Conservation (phyloP, 805 yeast species). For the Cyberlindnera lachancei region DNA sequence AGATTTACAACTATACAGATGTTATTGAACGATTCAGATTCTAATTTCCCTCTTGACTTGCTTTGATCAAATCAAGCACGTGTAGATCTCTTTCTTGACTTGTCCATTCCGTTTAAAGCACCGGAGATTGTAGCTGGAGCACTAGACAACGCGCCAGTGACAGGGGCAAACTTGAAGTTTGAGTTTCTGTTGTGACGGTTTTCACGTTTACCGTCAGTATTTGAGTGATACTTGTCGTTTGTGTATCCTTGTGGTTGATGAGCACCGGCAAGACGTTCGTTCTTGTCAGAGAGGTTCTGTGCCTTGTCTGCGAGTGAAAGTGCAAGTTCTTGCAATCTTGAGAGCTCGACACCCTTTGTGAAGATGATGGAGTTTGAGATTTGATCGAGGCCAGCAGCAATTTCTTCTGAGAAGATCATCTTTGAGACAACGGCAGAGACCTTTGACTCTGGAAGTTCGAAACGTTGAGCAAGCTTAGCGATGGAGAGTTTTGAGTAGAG, state of each 20-base stretch:
- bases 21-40: no score
- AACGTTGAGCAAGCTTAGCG: constrained; percentile 53
- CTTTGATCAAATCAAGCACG: constrained; percentile 17
- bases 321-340: constrained; percentile 84
- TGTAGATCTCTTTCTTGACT: constrained; percentile 22
- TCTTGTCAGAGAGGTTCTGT: constrained; percentile 69
- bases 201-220: constrained; percentile 14
- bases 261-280: constrained; percentile 75
- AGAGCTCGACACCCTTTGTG: constrained; percentile 68
- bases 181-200: constrained; percentile 24
- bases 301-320: constrained; percentile 77
- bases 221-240: constrained; percentile 14
- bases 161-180: constrained; percentile 24
- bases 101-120: constrained; percentile 31
- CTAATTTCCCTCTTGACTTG: no score
- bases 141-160: constrained; percentile 27
- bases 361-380: constrained; percentile 56
- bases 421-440: constrained; percentile 61
- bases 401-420: constrained; percentile 72
- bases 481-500: constrained; percentile 72
- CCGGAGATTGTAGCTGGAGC: constrained; percentile 29
- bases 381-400: constrained; percentile 69
- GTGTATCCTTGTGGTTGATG: constrained; percentile 30
- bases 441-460: constrained; percentile 49
- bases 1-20: no score